These are phyloP conservation scores for Hypericum androsaemum DNA, from an alignment of 345 rosid species.

Conservation along the genomic window DNA sequence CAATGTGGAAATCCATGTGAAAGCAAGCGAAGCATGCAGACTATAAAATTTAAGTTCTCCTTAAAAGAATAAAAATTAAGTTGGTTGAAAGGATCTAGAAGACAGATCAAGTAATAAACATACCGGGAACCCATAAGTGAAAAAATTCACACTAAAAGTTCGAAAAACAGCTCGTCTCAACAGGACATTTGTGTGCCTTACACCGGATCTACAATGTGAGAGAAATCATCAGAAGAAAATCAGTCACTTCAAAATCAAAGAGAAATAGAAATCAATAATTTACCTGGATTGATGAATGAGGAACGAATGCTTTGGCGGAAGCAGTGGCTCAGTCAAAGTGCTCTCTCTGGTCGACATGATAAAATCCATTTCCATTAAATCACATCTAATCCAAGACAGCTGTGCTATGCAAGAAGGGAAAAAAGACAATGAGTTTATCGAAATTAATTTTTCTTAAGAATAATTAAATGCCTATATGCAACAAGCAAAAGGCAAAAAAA, in stretches of 20 bases:
- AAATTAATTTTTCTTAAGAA: too few species aligned
- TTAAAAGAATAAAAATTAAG: background rate
- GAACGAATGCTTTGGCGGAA: conserved; percentile 35
- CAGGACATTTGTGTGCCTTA: conserved; percentile 23
- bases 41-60: background rate
- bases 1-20: too few species aligned
- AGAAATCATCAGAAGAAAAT: too few species aligned
- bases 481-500: background rate
- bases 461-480: background rate
- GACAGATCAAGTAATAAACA: conserved; percentile 6
- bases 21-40: too few species aligned
- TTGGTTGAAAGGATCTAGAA: background rate
- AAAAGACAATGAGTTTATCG: too few species aligned
- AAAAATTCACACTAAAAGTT: conserved; percentile 37
- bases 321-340: conserved; percentile 29
- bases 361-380: conserved; percentile 38
- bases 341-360: conserved; percentile 26
- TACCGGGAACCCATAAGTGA: conserved; percentile 44
- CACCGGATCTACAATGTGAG: conserved; percentile 23
- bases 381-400: conserved; percentile 40
- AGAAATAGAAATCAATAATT: background rate
- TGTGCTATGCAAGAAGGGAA: conserved; percentile 23
- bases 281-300: conserved; percentile 38
- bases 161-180: conserved; percentile 30
- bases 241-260: background rate